These are phyloP conservation scores for Trichomonas tenax DNA, from an alignment of 208 protist species.

Conservation along the genomic window DNA sequence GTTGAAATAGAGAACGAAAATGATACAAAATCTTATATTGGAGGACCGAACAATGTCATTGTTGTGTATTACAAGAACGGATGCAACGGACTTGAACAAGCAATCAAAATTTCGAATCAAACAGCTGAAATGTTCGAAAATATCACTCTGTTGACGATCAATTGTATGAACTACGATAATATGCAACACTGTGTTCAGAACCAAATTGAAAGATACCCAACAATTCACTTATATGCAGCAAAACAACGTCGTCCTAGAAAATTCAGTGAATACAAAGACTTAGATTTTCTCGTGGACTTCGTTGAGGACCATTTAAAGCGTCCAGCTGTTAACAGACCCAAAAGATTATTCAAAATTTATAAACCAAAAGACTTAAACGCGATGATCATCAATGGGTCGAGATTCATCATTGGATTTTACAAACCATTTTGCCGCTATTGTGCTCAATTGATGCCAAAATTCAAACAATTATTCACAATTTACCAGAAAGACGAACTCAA, in stretches of 20 bases:
- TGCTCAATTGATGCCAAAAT: not conserved
- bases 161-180: not conserved
- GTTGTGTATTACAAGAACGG: not conserved
- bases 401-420: not conserved
- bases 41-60: not conserved
- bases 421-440: not conserved
- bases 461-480: not conserved
- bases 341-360: not conserved
- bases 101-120: not conserved
- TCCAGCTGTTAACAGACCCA: not conserved
- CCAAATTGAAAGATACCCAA: not conserved
- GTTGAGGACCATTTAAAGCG: not conserved
- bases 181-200: not conserved
- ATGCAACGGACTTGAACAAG: not conserved
- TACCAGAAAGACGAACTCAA: not conserved
- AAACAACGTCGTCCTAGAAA: not conserved
- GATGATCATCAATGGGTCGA: not conserved
- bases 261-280: not conserved
- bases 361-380: not conserved
- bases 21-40: not conserved
- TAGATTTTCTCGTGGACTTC: not conserved
- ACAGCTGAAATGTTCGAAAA: not conserved
- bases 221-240: not conserved
- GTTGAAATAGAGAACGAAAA: not conserved
- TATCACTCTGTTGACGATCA: not conserved